Evolutionary conservation across 371 early-diverging fungal species (phyloP).

Genomic region (Mortierella sp.): DNA sequence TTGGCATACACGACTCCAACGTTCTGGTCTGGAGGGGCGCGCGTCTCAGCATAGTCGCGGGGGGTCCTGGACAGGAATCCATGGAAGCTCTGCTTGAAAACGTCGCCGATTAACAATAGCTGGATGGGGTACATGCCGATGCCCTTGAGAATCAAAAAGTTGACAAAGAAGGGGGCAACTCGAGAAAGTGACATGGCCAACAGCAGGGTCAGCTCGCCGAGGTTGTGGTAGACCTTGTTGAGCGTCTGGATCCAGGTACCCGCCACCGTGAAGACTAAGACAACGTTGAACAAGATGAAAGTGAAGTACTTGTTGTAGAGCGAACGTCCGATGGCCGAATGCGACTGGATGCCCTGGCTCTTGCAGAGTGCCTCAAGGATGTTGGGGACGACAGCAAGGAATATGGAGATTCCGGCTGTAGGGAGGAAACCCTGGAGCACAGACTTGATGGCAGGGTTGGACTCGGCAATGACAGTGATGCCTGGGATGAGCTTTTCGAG

Average conservation of each 20-base stretch:
- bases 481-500: constrained; percentile 61
- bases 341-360: constrained; percentile 70
- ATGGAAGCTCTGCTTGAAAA: constrained; percentile 59
- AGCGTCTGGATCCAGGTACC: constrained; percentile 82
- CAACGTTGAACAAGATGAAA: constrained; percentile 89
- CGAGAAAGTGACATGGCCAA: constrained; percentile 61
- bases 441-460: constrained; percentile 61
- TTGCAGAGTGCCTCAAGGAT: constrained; percentile 73
- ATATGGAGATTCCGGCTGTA: constrained; percentile 68
- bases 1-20: constrained; percentile 75
- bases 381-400: constrained; percentile 74
- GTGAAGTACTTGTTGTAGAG: constrained; percentile 87
- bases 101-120: constrained; percentile 76
- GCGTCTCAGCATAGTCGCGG: constrained; percentile 69
- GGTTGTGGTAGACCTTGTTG: constrained; percentile 69
- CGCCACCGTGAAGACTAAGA: constrained; percentile 88
- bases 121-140: constrained; percentile 72
- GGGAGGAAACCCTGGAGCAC: constrained; percentile 73
- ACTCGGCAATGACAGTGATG: constrained; percentile 30
- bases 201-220: constrained; percentile 36
- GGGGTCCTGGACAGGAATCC: constrained; percentile 76
- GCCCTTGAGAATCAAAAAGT: constrained; percentile 80
- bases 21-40: constrained; percentile 62
- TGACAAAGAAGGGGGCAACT: constrained; percentile 85
- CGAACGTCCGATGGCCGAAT: constrained; percentile 74